Conservation (phyloP, 306 rosid genomes). For the Dryas drummondii region DNA sequence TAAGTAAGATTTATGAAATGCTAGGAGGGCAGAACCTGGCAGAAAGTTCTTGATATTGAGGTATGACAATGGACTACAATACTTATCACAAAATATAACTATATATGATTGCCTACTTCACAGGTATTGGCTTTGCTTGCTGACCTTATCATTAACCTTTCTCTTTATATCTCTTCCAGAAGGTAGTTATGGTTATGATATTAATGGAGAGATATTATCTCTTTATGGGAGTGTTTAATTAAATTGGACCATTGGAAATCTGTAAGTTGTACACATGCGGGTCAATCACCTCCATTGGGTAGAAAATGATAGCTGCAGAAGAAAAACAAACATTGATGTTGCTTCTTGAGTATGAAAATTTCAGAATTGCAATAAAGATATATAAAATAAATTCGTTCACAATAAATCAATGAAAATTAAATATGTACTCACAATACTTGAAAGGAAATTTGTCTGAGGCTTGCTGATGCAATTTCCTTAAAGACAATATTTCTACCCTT, state of each 20-base stretch:
- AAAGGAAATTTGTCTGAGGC: too few relatives aligned
- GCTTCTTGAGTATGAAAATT: not conserved
- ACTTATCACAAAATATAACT: not conserved
- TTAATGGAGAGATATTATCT: not conserved
- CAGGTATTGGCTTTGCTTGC: not conserved
- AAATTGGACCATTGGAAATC: constrained; percentile 9
- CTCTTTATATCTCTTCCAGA: not conserved
- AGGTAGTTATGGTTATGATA: not conserved
- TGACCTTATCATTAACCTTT: constrained; percentile 11
- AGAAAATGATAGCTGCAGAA: constrained; percentile 16
- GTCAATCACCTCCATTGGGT: not conserved
- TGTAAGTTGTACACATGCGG: not conserved
- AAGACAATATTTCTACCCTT: too few relatives aligned
- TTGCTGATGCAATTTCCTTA: too few relatives aligned
- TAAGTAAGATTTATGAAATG: not conserved
- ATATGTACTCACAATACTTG: too few relatives aligned
- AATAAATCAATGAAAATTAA: too few relatives aligned
- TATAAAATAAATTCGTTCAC: too few relatives aligned
- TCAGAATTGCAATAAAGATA: too few relatives aligned
- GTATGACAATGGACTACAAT: not conserved
- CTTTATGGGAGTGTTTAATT: not conserved
- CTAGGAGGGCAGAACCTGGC: not conserved
- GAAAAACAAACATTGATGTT: not conserved
- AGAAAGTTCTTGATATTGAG: constrained; percentile 1
- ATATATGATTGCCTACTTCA: not conserved